phyloP scores from a whole-genome alignment of 176 grass and related monocot species.

The Aegilops bicornis region DNA sequence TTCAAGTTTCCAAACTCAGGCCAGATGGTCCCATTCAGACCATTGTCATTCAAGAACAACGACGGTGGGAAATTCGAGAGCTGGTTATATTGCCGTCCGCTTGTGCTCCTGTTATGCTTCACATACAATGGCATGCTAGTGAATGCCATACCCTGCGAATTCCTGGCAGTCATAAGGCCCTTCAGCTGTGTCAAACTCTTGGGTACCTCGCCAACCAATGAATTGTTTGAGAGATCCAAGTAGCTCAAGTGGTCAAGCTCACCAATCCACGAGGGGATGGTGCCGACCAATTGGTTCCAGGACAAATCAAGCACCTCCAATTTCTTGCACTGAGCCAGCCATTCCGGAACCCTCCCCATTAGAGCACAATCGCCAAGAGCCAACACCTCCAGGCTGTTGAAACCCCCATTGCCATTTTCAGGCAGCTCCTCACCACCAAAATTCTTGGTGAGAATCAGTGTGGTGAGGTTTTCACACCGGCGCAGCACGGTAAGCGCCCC shows the following conservation, averaged over 20 bases:
- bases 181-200: conserved; percentile 79
- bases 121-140: conserved; percentile 81
- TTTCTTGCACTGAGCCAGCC: conserved; percentile 65
- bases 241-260: conserved; percentile 72
- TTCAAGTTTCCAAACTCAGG: conserved; percentile 78
- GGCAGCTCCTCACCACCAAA: conserved; percentile 76
- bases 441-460: conserved; percentile 87
- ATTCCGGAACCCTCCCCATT: conserved; percentile 59
- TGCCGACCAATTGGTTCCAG: conserved; percentile 76
- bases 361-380: conserved; percentile 81
- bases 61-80: conserved; percentile 90
- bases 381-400: conserved; percentile 70
- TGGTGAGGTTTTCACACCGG: conserved; percentile 67
- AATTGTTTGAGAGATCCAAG: conserved; percentile 93
- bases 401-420: conserved; percentile 15
- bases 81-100: conserved; percentile 84
- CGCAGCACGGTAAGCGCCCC: conserved; percentile 47
- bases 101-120: conserved; percentile 81
- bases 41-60: conserved; percentile 74
- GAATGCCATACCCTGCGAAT: conserved; percentile 31
- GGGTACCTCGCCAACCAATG: conserved; percentile 62
- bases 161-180: conserved; percentile 52
- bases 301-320: conserved; percentile 95
- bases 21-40: conserved; percentile 73
- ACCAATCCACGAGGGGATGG: conserved; percentile 58